phyloP scores from a whole-genome alignment of 306 rosid species.

The Calophaca sinica region DNA sequence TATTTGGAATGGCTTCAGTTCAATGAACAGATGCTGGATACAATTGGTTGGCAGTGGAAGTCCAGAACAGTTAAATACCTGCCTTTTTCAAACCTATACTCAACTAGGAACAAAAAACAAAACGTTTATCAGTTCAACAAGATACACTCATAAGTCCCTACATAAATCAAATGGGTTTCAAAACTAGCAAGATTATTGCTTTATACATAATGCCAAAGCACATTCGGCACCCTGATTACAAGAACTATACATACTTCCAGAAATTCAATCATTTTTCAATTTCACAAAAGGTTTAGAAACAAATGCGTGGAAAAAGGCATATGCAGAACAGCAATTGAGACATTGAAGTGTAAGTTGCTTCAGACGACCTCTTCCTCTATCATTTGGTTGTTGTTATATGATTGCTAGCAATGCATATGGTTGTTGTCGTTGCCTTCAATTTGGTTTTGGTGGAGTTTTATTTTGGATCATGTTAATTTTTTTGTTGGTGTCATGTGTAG shows the following conservation, averaged over 20 bases:
- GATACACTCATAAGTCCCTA: not conserved
- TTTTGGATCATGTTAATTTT: too few species aligned
- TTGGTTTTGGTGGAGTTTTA: too few species aligned
- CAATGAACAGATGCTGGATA: not conserved
- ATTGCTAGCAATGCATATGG: too few species aligned
- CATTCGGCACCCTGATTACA: constrained; percentile 9
- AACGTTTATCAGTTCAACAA: not conserved
- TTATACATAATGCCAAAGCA: not conserved
- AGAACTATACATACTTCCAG: not conserved
- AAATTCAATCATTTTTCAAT: constrained; percentile 4
- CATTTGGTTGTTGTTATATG: too few species aligned
- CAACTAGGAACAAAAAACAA: constrained; percentile 6
- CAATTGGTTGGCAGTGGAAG: not conserved
- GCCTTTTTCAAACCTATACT: constrained; percentile 13
- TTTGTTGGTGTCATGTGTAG: too few species aligned
- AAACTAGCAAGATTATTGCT: constrained; percentile 4
- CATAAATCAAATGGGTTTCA: constrained; percentile 8
- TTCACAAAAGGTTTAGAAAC: not conserved
- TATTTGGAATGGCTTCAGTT: not conserved
- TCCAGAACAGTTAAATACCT: constrained; percentile 3
- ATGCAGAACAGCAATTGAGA: not conserved
- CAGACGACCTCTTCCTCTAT: too few species aligned
- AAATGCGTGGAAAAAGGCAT: not conserved
- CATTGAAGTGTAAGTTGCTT: not conserved
- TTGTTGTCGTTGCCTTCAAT: too few species aligned